phyloP scores from a whole-genome alignment of 352 stramenopile species.

The Globisporangium recalcitrans region DNA sequence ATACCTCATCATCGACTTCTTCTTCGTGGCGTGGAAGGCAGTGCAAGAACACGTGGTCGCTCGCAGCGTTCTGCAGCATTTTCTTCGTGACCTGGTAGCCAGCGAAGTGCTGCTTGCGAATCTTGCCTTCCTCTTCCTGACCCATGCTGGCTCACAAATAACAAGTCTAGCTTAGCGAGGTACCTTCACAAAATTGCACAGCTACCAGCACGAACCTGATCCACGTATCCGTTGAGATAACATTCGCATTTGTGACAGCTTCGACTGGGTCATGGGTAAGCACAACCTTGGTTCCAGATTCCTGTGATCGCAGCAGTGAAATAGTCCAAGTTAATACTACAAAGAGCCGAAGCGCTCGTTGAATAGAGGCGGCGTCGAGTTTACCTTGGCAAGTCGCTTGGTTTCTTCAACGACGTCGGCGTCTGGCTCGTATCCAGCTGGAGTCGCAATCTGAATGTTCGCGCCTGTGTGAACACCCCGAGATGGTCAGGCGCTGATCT shows the following conservation, averaged over 20 bases:
- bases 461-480: conserved; percentile 24
- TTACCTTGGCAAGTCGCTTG: conserved; percentile 69
- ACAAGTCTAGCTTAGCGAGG: not conserved
- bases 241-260: conserved; percentile 91
- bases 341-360: not conserved
- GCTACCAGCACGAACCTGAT: conserved; percentile 46
- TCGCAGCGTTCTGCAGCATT: conserved; percentile 89
- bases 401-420: conserved; percentile 88
- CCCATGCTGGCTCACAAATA: conserved; percentile 66
- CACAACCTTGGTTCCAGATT: conserved; percentile 63
- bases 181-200: not conserved
- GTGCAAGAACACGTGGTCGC: conserved; percentile 95
- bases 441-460: conserved; percentile 95
- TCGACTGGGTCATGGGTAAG: conserved; percentile 90
- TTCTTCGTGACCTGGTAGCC: conserved; percentile 93
- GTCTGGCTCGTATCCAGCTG: conserved; percentile 90
- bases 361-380: not conserved
- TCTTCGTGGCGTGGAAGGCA: conserved; percentile 96
- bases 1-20: conserved; percentile 95
- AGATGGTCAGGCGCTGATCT: not conserved
- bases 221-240: conserved; percentile 98
- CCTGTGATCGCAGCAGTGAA: conserved; percentile 21
- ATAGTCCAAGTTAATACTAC: not conserved
- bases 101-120: conserved; percentile 92
- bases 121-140: conserved; percentile 91